Evolutionary conservation across 2,329 filamentous ascomycete species (phyloP), one percentile per base, ranked within the genome.

Genomic region (Fusarium newnesense): DNA sequence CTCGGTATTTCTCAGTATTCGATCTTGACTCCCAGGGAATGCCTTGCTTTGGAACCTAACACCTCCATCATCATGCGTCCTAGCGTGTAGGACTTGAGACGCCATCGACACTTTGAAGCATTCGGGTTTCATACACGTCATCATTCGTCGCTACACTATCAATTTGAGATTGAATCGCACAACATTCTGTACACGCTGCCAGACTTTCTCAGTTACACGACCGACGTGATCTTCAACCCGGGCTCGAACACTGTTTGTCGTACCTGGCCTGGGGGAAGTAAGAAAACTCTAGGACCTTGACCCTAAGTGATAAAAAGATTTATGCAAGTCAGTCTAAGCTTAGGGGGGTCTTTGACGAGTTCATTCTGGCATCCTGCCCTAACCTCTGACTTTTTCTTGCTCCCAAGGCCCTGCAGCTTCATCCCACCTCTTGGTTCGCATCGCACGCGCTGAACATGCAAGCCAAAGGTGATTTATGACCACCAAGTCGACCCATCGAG

Each of bases 401-500:
- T 34, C 30, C 47, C 30, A 50, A 50, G n/a, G n/a, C 47, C 47
- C 47, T 77, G 63, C 68, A 76, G 46, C 40, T 50, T 37, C 50
- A 50, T 58, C 52, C 60, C 58, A 60, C 54, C 39, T 72, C 32
- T 39, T 43, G 60, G 53, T 57, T 43, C 43, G 58, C 60, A 69
- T 52, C 62, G 50, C 71, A 66, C 60, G 47, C 66, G 56, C 54
- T 69, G 54, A 73, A 66, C 40, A 74, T 67, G 72, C 63, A 74
- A 42, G 57, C 54, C 60, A 59, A 67, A 70, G 15, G 43, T 54
- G 60, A 67, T 61, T 62, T 56, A 50, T 59, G 64, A 64, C 66
- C 56, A 66, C 61, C 54, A 66, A 68, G 49, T 47, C 44, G 67
- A 64, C 65, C 65, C 72, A 75, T 75, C 75, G 40, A 66, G 71